Evolutionary conservation across 2,329 filamentous ascomycete genomes (phyloP).

Genomic region (Cryphonectria japonica): DNA sequence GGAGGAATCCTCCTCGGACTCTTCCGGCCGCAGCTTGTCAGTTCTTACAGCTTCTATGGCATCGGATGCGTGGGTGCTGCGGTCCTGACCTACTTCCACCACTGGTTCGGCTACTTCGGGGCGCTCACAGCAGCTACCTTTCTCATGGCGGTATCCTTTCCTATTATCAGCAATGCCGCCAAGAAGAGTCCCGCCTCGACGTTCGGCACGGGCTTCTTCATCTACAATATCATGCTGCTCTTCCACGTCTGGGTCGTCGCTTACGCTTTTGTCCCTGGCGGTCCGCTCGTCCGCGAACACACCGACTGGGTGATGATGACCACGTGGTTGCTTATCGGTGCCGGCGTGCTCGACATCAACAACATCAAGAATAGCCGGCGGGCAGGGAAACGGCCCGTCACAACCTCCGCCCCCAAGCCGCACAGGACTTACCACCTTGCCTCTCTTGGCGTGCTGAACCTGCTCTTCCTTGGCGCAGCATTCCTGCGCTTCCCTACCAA

Average conservation of each 20-base stretch:
- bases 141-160: constrained; percentile 76
- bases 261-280: constrained; percentile 96
- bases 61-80: constrained; percentile 79
- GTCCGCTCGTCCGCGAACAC: constrained; percentile 86
- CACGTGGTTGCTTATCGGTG: constrained; percentile 83
- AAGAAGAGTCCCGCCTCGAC: constrained; percentile 76
- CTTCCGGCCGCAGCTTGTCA: constrained; percentile 69
- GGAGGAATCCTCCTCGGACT: constrained; percentile 77
- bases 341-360: constrained; percentile 77
- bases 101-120: constrained; percentile 92
- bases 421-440: constrained; percentile 57
- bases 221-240: constrained; percentile 94
- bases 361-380: constrained; percentile 50
- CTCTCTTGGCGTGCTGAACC: constrained; percentile 74
- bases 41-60: constrained; percentile 79
- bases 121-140: constrained; percentile 77
- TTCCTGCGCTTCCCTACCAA: constrained; percentile 92
- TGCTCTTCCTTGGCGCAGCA: constrained; percentile 78
- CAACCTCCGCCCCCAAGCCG: constrained; percentile 34
- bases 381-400: constrained; percentile 38
- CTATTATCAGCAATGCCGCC: constrained; percentile 75
- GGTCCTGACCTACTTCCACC: constrained; percentile 72
- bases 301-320: constrained; percentile 94
- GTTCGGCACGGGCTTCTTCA: constrained; percentile 85
- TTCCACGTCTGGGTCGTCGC: constrained; percentile 99